Base-by-base conservation (phyloP, 1,139 yeast genomes). In the Diutina rugosa region DNA sequence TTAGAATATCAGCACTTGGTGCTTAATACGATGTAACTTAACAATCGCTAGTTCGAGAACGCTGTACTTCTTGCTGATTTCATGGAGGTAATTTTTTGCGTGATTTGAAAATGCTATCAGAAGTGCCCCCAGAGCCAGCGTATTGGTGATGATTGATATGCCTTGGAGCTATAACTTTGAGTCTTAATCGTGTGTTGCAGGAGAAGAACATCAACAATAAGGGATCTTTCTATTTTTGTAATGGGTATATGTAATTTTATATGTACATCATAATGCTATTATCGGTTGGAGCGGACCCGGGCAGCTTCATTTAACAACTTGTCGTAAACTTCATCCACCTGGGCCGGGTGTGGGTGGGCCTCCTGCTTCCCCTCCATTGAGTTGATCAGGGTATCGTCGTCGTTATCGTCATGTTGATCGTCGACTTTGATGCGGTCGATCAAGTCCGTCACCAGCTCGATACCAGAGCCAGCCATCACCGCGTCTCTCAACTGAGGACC, bases 401-500 rank as follows among this genome's bases (percentile, higher is more conserved):
- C 65, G n/a, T 60, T 63, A 7, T 18, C 9, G n/a, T 49, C 41
- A 9, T n/a, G 2, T 14, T 12, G 18, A 14, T 47, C 18, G 58
- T 81, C 76, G 56, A 69, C 72, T 63, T 80, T 81, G 56, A 88
- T 85, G 62, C 81, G 84, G 57, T 78, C 82, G 63, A 89, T 85
- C 62, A 87, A 76, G 58, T 86, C 90, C 14, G 79, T 78, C 6
- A 87, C 87, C 21, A 87, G 80, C 59, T 84, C 84, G 57, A 86
- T 81, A 57, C 95, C 95, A 64, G 87, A 87, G 3, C 91, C 91
- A 57, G 82, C 81, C 56, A 87, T 82, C 53, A 87, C 84, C 0
- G 93, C 90, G 59, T 85, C 88, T 59, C 95, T 74, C 48, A 88
- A 72, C 65, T 87, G 90, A 3, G 84, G 77, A 21, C 95, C 95